Evolutionary conservation across 495 filamentous ascomycete genomes (phyloP).

Genomic region (Penicillium cataractarum): DNA sequence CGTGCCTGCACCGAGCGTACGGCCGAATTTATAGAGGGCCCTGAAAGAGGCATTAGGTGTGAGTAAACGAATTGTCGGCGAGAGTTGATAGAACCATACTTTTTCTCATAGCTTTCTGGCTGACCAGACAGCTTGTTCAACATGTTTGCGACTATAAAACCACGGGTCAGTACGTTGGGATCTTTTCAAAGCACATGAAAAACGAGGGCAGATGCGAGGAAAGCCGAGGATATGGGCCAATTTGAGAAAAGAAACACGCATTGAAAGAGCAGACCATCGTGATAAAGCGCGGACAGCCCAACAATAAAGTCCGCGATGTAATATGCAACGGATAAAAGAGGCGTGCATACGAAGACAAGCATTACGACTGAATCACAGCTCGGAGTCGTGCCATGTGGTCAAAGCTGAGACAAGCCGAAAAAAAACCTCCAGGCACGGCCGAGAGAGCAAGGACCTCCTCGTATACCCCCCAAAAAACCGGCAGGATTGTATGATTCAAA

Average conservation of each 20-base stretch:
- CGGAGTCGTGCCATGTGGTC: slow-evolving; percentile 5
- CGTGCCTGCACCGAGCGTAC: slow-evolving; percentile 93
- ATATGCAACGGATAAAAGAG: slow-evolving; percentile 1
- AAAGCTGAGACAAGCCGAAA: slow-evolving; percentile 11
- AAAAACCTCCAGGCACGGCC: neutral
- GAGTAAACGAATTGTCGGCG: slow-evolving; percentile 8
- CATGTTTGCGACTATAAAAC: slow-evolving; percentile 76
- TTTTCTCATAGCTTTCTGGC: slow-evolving; percentile 97
- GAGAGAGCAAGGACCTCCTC: neutral
- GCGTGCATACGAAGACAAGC: neutral
- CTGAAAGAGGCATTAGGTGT: slow-evolving; percentile 44
- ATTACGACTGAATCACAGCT: neutral
- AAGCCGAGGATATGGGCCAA: neutral
- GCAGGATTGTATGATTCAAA: neutral
- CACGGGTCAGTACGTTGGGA: slow-evolving; percentile 35
- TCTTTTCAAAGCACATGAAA: slow-evolving; percentile 6
- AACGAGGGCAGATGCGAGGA: neutral
- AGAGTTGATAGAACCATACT: slow-evolving; percentile 56
- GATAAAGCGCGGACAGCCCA: slow-evolving; percentile 12
- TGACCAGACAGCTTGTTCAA: slow-evolving; percentile 97
- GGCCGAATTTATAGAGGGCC: slow-evolving; percentile 85
- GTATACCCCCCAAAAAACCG: slow-evolving; percentile 2
- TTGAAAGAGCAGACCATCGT: slow-evolving; percentile 24
- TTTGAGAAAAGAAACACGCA: slow-evolving; percentile 2
- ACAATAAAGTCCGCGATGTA: slow-evolving; percentile 14